phyloP scores from a whole-genome alignment of 169 alveolate genomes.

The Fabrea salina region DNA sequence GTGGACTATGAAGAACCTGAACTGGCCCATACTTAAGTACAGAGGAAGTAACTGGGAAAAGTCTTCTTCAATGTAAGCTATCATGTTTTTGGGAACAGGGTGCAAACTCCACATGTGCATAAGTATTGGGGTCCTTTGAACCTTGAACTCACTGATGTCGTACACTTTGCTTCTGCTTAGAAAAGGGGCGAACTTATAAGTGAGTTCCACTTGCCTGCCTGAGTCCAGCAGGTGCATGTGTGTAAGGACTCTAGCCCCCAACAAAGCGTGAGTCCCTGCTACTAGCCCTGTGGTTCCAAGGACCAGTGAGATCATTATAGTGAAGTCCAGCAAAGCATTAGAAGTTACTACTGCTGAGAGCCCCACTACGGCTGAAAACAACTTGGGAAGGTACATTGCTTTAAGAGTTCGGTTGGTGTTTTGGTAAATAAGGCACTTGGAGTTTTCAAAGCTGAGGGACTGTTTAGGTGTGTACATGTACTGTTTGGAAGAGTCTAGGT shows the following conservation, averaged over 20 bases:
- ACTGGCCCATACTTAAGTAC: too few relatives aligned
- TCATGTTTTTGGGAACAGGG: not conserved
- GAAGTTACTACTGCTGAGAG: not conserved
- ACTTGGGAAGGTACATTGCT: not conserved
- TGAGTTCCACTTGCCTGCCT: not conserved
- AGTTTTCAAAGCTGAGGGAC: not conserved
- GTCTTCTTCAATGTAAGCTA: not conserved
- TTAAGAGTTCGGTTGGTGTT: not conserved
- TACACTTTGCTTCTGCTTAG: not conserved
- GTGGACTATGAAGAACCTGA: not conserved
- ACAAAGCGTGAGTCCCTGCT: not conserved
- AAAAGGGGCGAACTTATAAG: not conserved
- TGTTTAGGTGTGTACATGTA: not conserved
- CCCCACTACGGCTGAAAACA: not conserved
- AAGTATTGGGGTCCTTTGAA: not conserved
- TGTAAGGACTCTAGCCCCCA: not conserved
- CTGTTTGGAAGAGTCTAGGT: not conserved
- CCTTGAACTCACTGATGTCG: constrained; percentile 2
- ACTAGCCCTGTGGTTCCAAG: not conserved
- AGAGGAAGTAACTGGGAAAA: not conserved
- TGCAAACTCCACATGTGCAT: not conserved
- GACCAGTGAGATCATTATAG: not conserved
- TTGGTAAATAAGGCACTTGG: not conserved
- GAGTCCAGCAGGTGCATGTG: not conserved
- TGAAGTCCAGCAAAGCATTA: not conserved